Base-by-base conservation (phyloP, 2,329 filamentous ascomycete species). In the Penicillium polonicum region DNA sequence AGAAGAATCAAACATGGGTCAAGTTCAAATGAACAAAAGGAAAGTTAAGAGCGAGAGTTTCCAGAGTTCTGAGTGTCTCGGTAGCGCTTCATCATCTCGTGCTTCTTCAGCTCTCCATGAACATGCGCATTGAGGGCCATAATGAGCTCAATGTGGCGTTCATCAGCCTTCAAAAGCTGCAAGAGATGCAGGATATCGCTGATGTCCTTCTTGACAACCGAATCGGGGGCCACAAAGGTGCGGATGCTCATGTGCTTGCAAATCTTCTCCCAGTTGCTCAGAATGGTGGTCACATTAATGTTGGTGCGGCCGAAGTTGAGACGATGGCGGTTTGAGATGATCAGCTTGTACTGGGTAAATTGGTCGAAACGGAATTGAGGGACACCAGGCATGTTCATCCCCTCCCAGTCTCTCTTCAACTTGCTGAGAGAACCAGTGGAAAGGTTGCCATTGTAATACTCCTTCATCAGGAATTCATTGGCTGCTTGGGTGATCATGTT, bases 291-390 rank as follows among this genome's bases (percentile, higher is more conserved):
- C 3, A 3, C 13, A 8, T 2, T 2, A 35, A 25, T 5, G 15
- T 10, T 15, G n/a, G 13, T 9, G 48, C n/a, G 0, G 8, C 77
- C 72, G 62, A 84, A 83, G 8, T 72, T 67, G 59, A 83, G 72
- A 7, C 68, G 75, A 17, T 75, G 69, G 48, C 80, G 69, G 60
- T 83, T 82, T 45, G 72, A 68, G 12, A 73, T 62, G 55, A 83
- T 76, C 5, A 84, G 67, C 21, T 79, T 74, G 12, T 76, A 74
- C 63, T 84, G 81, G 9, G 79, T 82, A 21, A 68, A 67, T 65
- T 82, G 78, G 64, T 83, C 80, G 62, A 81, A 83, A 60, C 78
- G 76, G 64, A 83, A 83, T 58, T 83, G 78, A 9, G 76, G 70
- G 23, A 83, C 80, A 41, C 74, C 72, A 17, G 79, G 76, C 12